Evolutionary conservation across 225 moss, liverwort and hornwort species (phyloP).

Genomic region (Sphagnum tenellum): DNA sequence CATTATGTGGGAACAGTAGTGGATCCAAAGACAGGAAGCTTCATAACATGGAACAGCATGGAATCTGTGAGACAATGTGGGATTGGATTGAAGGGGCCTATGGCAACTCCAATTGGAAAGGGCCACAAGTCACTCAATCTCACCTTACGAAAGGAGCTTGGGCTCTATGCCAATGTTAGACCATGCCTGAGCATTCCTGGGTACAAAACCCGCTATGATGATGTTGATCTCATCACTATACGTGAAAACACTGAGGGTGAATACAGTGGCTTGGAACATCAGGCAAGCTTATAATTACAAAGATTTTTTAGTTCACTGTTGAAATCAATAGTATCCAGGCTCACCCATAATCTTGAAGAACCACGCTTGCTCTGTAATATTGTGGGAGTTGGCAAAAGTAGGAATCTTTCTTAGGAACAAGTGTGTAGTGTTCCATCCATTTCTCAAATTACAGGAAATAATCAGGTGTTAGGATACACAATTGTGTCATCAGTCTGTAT

Average conservation of each 20-base stretch:
- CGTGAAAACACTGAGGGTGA: conserved; percentile 89
- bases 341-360: too few species aligned
- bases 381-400: too few species aligned
- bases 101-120: conserved; percentile 88
- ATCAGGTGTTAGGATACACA: too few species aligned
- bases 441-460: too few species aligned
- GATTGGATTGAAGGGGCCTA: conserved; percentile 86
- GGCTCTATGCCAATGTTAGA: conserved; percentile 79
- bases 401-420: too few species aligned
- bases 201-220: conserved; percentile 78
- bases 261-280: conserved; percentile 90
- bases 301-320: too few species aligned
- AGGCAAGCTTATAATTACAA: conserved; percentile 21
- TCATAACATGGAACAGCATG: conserved; percentile 92
- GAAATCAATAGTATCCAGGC: too few species aligned
- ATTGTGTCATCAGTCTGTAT: too few species aligned
- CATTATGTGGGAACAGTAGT: conserved; percentile 47
- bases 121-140: conserved; percentile 83
- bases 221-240: conserved; percentile 80
- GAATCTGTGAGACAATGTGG: conserved; percentile 73
- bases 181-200: conserved; percentile 85
- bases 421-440: too few species aligned
- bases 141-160: conserved; percentile 68
- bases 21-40: conserved; percentile 78
- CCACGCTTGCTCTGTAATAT: too few species aligned